Conservation (phyloP, 345 rosid genomes). For the Melastoma malabathricum region DNA sequence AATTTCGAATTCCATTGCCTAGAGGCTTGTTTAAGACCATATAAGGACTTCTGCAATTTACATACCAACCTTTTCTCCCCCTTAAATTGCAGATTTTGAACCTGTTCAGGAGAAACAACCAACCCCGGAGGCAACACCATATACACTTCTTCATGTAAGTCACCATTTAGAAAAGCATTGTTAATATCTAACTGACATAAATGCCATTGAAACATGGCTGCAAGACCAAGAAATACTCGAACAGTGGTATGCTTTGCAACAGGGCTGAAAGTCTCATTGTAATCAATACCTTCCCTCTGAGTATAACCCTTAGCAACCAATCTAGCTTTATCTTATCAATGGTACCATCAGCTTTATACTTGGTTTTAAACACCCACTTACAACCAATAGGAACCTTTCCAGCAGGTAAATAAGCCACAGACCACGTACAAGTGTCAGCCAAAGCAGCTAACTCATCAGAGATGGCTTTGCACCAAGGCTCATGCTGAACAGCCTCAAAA, state of each 20-base stretch:
- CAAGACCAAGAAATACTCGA: background rate
- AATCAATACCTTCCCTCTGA: background rate
- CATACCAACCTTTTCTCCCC: background rate
- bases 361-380: constrained; percentile 3
- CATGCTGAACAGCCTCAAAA: background rate
- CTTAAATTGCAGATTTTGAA: background rate
- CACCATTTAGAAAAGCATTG: background rate
- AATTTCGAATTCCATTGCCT: background rate
- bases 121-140: background rate
- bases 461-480: background rate
- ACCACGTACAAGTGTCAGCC: background rate
- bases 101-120: too few species aligned
- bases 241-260: background rate
- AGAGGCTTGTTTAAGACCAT: background rate
- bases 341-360: background rate
- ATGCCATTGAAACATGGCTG: background rate
- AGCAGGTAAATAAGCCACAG: background rate
- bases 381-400: background rate
- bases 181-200: background rate
- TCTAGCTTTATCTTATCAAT: background rate
- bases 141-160: background rate
- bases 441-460: background rate
- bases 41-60: background rate
- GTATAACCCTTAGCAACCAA: constrained; percentile 6
- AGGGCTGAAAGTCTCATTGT: background rate